A percentile compares a stretch with the other conserved stretches of the same genome.
phyloP scores from a whole-genome alignment of 169 alveolate species.

The Neospora caninum region DNA sequence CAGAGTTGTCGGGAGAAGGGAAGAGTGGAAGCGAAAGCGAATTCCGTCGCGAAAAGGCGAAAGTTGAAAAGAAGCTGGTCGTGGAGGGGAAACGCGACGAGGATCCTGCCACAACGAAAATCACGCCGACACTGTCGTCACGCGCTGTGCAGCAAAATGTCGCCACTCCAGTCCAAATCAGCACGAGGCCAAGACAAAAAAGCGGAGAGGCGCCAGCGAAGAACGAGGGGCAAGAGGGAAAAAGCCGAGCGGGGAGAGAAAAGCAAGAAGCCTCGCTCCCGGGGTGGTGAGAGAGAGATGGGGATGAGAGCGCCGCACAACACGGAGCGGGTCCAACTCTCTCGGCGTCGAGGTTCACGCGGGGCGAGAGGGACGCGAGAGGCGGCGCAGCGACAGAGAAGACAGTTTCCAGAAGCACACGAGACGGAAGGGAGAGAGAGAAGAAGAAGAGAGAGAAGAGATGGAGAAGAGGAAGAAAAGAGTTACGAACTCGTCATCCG shows the following conservation, averaged over 20 bases:
- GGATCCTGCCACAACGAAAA: not conserved
- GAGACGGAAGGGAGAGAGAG: not conserved
- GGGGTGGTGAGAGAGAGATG: not conserved
- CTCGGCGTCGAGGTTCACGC: too few relatives aligned
- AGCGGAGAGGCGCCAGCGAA: not conserved
- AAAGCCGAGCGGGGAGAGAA: not conserved
- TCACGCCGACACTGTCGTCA: constrained; percentile 5
- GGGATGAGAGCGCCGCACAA: not conserved
- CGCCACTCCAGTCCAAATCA: not conserved
- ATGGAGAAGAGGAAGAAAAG: not conserved
- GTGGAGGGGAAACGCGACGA: too few relatives aligned
- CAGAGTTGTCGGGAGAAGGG: too few relatives aligned
- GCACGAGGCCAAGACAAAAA: not conserved
- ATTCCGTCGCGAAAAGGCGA: too few relatives aligned
- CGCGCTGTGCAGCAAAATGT: not conserved
- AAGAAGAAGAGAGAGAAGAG: not conserved
- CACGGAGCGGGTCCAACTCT: not conserved
- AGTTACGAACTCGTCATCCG: not conserved
- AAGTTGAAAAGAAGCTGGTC: too few relatives aligned
- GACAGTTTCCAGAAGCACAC: not conserved
- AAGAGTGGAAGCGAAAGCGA: too few relatives aligned
- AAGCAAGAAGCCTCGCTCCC: not conserved
- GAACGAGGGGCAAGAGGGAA: not conserved
- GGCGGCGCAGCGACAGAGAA: not conserved
- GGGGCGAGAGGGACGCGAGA: not conserved